Base-by-base conservation (phyloP, 1,284 basidiomycete genomes). In the Rhodotorula sp. region DNA sequence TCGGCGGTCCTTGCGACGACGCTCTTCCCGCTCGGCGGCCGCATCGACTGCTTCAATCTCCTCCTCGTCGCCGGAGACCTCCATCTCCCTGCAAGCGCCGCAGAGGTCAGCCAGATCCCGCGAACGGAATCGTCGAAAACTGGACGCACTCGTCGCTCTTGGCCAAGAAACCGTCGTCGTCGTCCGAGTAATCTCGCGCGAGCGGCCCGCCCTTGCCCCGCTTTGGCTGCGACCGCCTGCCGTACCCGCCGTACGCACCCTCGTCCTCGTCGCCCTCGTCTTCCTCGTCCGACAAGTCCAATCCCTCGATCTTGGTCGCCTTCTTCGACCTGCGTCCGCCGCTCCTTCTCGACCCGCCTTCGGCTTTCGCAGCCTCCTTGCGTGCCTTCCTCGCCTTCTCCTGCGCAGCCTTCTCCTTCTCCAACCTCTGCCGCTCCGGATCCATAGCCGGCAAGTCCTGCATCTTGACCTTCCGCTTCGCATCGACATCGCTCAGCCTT, bases 401-500 rank as follows among this genome's bases (percentile, higher is more conserved):
- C 69, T 72, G n/a, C 59, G 79, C 78, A 55, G 77, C 77, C 61
- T 78, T 64, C 70, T 77, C 77, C 30, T 71, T 48, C 51, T 75
- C 67, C 11, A 58, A 56, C 62, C 76, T 68, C 54, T 61, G 59
- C 52, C 51, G 56, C 58, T 77, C 76, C 20, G 76, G 76, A 49
- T 79, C 78, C 36, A 53, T 30, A 20, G 27, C 34, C 36, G 73
- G 68, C 76, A 86, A 89, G 70, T 89, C 77, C 74, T 91, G 90
- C 78, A 85, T 81, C 74, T 88, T 86, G 79, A 89, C 88, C 66
- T 85, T 86, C 76, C 90, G 89, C 27, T 89, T 88, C 76, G 89
- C 86, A 79, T 89, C 91, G 4, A 29, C 52, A 80, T 83, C 88
- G 80, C 93, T 90, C 78, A 90, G 88, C 77, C 91, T 89, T 36